A percentile compares a stretch with the other conserved stretches of the same genome.
These are phyloP conservation scores for Myxozyma mucilagina DNA, from an alignment of 805 yeast species.

Conservation along the genomic window DNA sequence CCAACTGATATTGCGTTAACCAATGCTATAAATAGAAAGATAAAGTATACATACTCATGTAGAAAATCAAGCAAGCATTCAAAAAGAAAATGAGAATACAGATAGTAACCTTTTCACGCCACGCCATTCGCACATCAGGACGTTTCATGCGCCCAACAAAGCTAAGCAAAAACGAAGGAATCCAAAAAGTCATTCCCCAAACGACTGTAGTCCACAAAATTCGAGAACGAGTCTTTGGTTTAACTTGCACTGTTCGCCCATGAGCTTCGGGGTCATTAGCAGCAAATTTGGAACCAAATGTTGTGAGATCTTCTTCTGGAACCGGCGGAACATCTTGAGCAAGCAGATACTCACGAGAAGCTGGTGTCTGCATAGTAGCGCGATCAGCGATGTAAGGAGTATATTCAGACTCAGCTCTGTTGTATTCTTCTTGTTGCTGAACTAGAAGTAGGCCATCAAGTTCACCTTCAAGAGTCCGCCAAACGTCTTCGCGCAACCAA, in stretches of 20 bases:
- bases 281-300: slow-evolving; percentile 29
- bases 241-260: slow-evolving; percentile 39
- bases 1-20: slow-evolving; percentile 31
- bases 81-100: slow-evolving; percentile 42
- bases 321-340: neutral
- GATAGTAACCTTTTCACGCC: slow-evolving; percentile 46
- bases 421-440: slow-evolving; percentile 20
- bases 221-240: slow-evolving; percentile 37
- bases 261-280: slow-evolving; percentile 40
- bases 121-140: slow-evolving; percentile 46
- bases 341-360: slow-evolving; percentile 15
- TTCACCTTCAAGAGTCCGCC: slow-evolving; percentile 43
- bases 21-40: neutral
- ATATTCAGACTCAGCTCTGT: neutral
- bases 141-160: slow-evolving; percentile 44
- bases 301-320: slow-evolving; percentile 24
- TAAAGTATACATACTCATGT: slow-evolving; percentile 39
- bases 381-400: slow-evolving; percentile 9
- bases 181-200: slow-evolving; percentile 47
- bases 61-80: slow-evolving; percentile 45
- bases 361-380: slow-evolving; percentile 1
- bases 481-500: slow-evolving; percentile 43
- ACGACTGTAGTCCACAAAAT: slow-evolving; percentile 44
- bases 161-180: slow-evolving; percentile 42
- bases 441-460: slow-evolving; percentile 24